Evolutionary conservation across 306 rosid species (phyloP), one percentile per base, ranked within the genome.

Genomic region (Cicer pinnatifidum): DNA sequence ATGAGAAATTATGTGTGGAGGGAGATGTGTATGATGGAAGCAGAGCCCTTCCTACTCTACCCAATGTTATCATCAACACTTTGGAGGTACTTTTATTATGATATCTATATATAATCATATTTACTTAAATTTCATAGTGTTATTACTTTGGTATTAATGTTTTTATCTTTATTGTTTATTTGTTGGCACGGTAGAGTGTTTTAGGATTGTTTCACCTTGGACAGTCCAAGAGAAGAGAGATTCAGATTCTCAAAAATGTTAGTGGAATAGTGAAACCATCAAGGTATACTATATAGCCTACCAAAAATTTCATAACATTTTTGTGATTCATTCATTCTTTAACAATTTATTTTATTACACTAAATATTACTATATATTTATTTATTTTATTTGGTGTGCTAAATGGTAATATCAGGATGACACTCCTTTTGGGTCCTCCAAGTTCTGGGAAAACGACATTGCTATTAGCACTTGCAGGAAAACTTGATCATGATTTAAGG

Each of bases 341-440:
- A 28, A 28, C 11, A 51, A 9, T 51, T 65, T 43, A 4, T 53
- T 52, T 75, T 4, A 9, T 57, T 60, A 51, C 15, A 67, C 57
- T 45, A 35, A 47, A 35, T 11, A 20, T 20, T 39, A 38, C 4
- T 0, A 28, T 28, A 3, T 28, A 28, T 28, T 28, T 68, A 37
- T 7, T 44, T 28, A 19, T 40, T 61, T 69, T 9, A 16, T 63
- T 50, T 75, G 47, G 7, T 47, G 13, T 57, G 53, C 33, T 28
- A 28, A 28, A 28, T 28, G 33, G 11, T 5, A 39, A 43, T 78
- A 15, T 17, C 80, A 92, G 96, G 89, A 79, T 92, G 88, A 85
- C 98, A 23, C 86, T 92, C 41, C 98, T 92, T 62, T 82, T 90
- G 15, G 98, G 96, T 37, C 98, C 98, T 51, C 98, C 98, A 2